Base-by-base conservation (phyloP, 257 asterid species). In the Scutellaria barbata region DNA sequence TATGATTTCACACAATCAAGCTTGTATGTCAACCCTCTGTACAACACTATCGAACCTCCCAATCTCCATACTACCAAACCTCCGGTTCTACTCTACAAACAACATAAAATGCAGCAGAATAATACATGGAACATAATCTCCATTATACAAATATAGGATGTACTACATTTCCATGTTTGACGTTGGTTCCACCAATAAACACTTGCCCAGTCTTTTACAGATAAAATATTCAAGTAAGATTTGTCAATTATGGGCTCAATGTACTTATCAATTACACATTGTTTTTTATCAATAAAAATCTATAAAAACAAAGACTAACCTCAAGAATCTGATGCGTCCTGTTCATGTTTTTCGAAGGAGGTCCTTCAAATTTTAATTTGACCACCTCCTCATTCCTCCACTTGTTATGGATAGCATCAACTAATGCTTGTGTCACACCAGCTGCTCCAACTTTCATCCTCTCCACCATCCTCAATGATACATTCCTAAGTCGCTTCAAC, bases 51-150 rank as follows among this genome's bases (percentile, higher is more conserved):
- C 9, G 85, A 88, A 74, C 96, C 82, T 55, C 99, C 99, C 11
- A 96, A 86, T 82, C 97, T 91, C 90, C 91, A 89, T 55, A 94
- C 91, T 50, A 94, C 89, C 74, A 89, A 67, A 74, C 99, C 99
- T 76, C 96, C 96, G 3, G 96, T 94, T 84, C 91, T 86, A 79
- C 89, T 76, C 97, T 94, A 88, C 77, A 81, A 37, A 69, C 60
- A 80, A 76, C 73, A 77, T 7, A 42, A 57, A 81, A 87, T 9
- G 55, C 68, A 80, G 68, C 63, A 80, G n/a, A 73, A 47, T 8
- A 63, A 77, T 52, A 58, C 69, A 75, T 76, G 76, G 69, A 78
- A 73, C 42, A 41, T 2, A 5, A 30, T 30, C 40, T 59, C 33
- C 35, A 50, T 1, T 12, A 53, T 8, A 57, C 40, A 66, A 67